These are phyloP conservation scores for Trichosanthes cucumerina DNA, from an alignment of 306 rosid species.

Conservation along the genomic window DNA sequence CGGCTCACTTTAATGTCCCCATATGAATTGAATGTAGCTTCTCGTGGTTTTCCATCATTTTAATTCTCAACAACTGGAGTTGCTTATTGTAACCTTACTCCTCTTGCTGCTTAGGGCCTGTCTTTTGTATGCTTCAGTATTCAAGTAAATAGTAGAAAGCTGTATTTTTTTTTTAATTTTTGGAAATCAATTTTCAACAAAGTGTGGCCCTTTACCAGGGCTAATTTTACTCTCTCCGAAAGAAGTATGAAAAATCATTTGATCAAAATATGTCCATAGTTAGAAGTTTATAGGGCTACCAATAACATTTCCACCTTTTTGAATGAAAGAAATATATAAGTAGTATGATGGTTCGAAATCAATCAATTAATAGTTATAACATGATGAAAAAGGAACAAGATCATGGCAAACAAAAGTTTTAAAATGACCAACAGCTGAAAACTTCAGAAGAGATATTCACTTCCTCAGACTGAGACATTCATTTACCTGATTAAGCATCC, in stretches of 20 bases:
- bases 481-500: conserved; percentile 98
- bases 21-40: background rate
- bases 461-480: background rate
- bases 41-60: background rate
- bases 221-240: background rate
- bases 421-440: background rate
- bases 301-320: background rate
- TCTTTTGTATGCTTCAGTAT: background rate
- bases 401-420: background rate
- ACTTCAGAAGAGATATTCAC: background rate
- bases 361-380: background rate
- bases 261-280: background rate
- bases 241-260: background rate
- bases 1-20: background rate
- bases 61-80: background rate
- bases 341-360: background rate
- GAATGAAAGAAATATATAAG: background rate
- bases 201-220: background rate
- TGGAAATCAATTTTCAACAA: background rate
- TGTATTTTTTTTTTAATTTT: background rate
- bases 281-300: background rate
- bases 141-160: background rate
- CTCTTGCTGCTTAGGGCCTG: background rate
- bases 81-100: background rate
- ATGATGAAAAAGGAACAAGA: background rate